A percentile compares a stretch with the other conserved stretches of the same genome.
These are phyloP conservation scores for Ophiostoma montium DNA, from an alignment of 2,329 filamentous ascomycete genomes.

Conservation along the genomic window DNA sequence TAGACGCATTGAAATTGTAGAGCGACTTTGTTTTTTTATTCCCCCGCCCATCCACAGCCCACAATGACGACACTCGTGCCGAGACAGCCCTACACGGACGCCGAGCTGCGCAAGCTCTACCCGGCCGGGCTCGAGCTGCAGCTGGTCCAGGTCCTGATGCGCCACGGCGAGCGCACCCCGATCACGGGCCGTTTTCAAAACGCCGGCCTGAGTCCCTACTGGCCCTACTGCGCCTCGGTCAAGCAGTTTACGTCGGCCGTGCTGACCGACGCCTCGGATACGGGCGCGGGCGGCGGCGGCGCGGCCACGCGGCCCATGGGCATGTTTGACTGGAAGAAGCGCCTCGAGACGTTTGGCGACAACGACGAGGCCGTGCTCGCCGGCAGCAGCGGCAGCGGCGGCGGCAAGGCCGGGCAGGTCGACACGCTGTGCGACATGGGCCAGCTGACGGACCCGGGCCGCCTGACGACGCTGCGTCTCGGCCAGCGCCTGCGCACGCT, in stretches of 20 bases:
- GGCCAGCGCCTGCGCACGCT: slow-evolving; percentile 54
- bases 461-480: slow-evolving; percentile 55
- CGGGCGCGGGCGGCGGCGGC: slow-evolving; percentile 24
- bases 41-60: not conserved
- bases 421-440: slow-evolving; percentile 70
- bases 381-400: too few species aligned
- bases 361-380: slow-evolving; percentile 55
- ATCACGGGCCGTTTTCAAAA: slow-evolving; percentile 82
- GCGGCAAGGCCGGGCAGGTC: slow-evolving; percentile 50
- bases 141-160: slow-evolving; percentile 75
- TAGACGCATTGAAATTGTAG: too few species aligned
- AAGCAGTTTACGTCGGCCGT: slow-evolving; percentile 48
- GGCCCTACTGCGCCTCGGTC: slow-evolving; percentile 81
- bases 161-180: slow-evolving; percentile 70
- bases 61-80: slow-evolving; percentile 67
- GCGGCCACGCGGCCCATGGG: slow-evolving; percentile 24
- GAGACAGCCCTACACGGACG: slow-evolving; percentile 60
- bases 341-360: slow-evolving; percentile 67
- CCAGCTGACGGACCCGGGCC: slow-evolving; percentile 62
- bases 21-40: not conserved
- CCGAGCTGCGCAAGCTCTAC: slow-evolving; percentile 72
- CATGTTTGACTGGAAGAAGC: slow-evolving; percentile 48
- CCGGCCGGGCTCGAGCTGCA: slow-evolving; percentile 67
- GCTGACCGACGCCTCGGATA: slow-evolving; percentile 25
- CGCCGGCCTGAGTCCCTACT: slow-evolving; percentile 51